Conservation (phyloP, 768 basidiomycete genomes). For the Polyporus arcularius region DNA sequence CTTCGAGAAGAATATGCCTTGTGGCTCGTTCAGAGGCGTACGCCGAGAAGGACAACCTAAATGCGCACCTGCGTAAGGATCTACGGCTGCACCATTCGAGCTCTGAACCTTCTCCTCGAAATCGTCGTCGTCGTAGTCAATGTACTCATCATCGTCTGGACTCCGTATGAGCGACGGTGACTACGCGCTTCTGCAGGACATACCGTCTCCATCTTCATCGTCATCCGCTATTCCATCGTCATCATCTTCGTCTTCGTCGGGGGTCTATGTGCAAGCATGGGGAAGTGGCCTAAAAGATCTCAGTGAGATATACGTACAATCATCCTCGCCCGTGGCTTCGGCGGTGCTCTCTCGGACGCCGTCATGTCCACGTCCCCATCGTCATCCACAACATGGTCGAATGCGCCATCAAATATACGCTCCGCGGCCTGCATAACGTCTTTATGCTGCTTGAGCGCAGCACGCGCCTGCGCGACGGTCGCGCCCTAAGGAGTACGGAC, state of each 20-base stretch:
- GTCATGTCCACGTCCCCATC: slow-evolving; percentile 38
- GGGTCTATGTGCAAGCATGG: slow-evolving; percentile 44
- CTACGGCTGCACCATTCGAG: slow-evolving; percentile 54
- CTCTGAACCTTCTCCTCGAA: slow-evolving; percentile 50
- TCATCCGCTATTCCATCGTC: slow-evolving; percentile 54
- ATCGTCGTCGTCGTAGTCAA: slow-evolving; percentile 87
- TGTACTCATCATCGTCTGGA: slow-evolving; percentile 52
- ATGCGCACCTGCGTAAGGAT: slow-evolving; percentile 82
- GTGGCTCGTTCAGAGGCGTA: slow-evolving; percentile 9
- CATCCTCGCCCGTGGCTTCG: slow-evolving; percentile 24
- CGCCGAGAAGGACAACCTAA: not conserved
- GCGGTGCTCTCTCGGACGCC: slow-evolving; percentile 12
- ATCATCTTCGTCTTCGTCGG: slow-evolving; percentile 53
- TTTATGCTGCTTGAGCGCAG: slow-evolving; percentile 76
- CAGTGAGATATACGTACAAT: slow-evolving; percentile 22
- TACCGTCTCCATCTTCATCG: slow-evolving; percentile 55
- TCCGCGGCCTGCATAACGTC: slow-evolving; percentile 95
- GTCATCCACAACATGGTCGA: slow-evolving; percentile 67
- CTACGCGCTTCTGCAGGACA: not conserved
- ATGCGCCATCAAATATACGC: slow-evolving; percentile 80
- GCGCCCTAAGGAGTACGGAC: slow-evolving; percentile 61
- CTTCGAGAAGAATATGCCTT: slow-evolving; percentile 94
- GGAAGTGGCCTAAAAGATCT: not conserved
- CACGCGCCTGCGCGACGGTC: slow-evolving; percentile 75
- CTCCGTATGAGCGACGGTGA: not conserved